Percentiles rank a stretch among this genome's conserved stretches.
phyloP scores from a whole-genome alignment of 1,284 basidiomycete genomes.

The Leccinum subatratum region DNA sequence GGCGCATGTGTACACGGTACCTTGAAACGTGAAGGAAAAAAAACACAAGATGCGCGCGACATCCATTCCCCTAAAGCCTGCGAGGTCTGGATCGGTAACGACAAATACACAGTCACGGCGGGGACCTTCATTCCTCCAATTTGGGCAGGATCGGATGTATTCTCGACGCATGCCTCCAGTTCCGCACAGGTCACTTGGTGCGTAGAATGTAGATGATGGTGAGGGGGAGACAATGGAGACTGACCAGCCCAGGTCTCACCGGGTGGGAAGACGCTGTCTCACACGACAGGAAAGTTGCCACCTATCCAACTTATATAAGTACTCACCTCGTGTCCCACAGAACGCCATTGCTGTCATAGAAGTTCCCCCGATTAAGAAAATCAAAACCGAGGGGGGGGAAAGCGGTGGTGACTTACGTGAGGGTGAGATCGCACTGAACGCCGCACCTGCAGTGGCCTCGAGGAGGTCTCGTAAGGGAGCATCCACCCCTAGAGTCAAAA shows the following conservation, averaged over 20 bases:
- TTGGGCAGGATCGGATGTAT: slow-evolving; percentile 6
- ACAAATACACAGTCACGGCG: slow-evolving; percentile 10
- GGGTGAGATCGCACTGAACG: background rate
- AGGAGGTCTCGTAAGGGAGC: background rate
- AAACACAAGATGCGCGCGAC: background rate
- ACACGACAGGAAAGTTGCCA: background rate
- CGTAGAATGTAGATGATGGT: background rate
- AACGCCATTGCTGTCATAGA: background rate
- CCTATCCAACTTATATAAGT: background rate
- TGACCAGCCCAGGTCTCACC: background rate
- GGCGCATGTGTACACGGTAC: background rate
- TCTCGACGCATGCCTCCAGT: slow-evolving; percentile 9
- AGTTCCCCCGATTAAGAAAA: background rate
- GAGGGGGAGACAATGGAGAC: slow-evolving; percentile 2
- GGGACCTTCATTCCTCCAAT: slow-evolving; percentile 8
- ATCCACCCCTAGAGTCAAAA: background rate
- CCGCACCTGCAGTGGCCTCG: background rate
- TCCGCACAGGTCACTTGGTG: slow-evolving; percentile 11
- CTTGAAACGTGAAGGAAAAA: background rate
- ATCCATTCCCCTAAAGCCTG: background rate
- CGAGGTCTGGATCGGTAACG: background rate
- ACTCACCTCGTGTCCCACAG: background rate
- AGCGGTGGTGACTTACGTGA: background rate
- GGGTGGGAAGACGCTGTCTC: background rate
- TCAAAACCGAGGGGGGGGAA: background rate